A percentile compares a stretch with the other conserved stretches of the same genome.
Conservation (phyloP, 805 yeast genomes). For the Dipodascus geniculatus region DNA sequence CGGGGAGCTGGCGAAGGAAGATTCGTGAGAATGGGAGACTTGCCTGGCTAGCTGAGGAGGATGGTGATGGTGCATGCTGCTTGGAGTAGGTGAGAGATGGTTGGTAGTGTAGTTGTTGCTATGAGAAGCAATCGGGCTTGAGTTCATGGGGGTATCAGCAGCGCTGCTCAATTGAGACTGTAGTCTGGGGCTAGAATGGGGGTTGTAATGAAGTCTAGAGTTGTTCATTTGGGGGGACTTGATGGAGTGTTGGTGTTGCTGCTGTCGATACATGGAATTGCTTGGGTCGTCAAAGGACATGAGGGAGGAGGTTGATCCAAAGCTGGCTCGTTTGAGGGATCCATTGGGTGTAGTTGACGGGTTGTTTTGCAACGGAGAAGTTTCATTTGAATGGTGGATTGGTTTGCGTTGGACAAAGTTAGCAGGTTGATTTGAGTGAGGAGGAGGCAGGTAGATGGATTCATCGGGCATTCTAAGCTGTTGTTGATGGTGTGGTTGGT, state of each 20-base stretch:
- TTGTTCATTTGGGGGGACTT: slow-evolving; percentile 19
- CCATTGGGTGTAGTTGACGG: slow-evolving; percentile 1
- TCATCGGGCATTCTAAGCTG: not conserved
- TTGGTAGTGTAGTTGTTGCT: not conserved
- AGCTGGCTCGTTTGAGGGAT: slow-evolving; percentile 1
- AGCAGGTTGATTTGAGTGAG: not conserved
- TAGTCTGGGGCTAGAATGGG: slow-evolving; percentile 5
- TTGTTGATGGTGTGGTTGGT: not conserved
- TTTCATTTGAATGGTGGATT: not conserved
- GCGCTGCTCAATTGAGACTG: slow-evolving; percentile 11
- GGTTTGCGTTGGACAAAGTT: not conserved
- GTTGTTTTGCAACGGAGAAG: not conserved
- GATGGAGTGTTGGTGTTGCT: slow-evolving; percentile 10
- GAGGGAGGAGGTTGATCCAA: slow-evolving; percentile 2
- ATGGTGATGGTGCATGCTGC: not conserved
- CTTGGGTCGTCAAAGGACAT: slow-evolving; percentile 1
- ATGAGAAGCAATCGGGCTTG: not conserved
- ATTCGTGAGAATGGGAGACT: not conserved
- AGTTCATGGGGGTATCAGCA: not conserved
- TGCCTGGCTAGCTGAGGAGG: not conserved
- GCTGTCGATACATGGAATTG: slow-evolving; percentile 2
- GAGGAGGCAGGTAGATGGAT: not conserved
- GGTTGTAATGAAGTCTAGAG: slow-evolving; percentile 5
- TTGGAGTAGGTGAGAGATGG: not conserved
- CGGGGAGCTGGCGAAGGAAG: not conserved